Evolutionary conservation across 2,329 filamentous ascomycete species (phyloP), one percentile per base, ranked within the genome.

Genomic region (Tolypocladium amazonense): DNA sequence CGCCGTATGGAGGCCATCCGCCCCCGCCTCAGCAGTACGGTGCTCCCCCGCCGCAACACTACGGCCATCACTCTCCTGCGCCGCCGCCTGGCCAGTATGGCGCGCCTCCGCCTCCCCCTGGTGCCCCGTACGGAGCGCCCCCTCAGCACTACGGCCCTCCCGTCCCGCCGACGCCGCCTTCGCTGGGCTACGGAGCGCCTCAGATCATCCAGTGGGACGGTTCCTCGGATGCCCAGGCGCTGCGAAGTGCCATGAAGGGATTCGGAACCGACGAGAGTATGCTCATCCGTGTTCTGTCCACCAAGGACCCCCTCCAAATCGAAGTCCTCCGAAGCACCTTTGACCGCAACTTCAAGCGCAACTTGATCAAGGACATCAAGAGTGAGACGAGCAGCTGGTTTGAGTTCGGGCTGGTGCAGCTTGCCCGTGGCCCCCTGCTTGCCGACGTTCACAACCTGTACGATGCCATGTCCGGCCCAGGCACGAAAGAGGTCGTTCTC

Each of bases 241-340:
- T 96, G 27, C 85, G 90, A 58, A 82, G 82, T 65, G 90, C 93
- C 2, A 96, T 97, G 91, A 96, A 96, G 73, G 92, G 92, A 0
- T 90, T 96, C 63, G 93, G 92, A 39, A 97, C 92, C 0, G 86
- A 97, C 68, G 92, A 97, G 72, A 88, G 86, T 67, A 73, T 82
- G 0, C 77, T 97, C 20, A 92, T 96, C 63, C 77, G 79, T 2
- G 77, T 87, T 3, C 77, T 97, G 11, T 77, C 88, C 3, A 83
- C 80, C 65, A 87, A 92, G 63, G 90, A 95, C 64, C 88, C 92
- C 1, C 77, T 92, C 5, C 89, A 96, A 71, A 81, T 94, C 63
- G 83, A 87, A 56, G 78, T 83, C 11, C 79, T 95, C 57, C 84
- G 86, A 60, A 72, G 80, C 9, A 81, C 88, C 3, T 97, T 88